Evolutionary conservation across 805 yeast genomes (phyloP).

Genomic region (Schizosaccharomyces cryophilus): DNA sequence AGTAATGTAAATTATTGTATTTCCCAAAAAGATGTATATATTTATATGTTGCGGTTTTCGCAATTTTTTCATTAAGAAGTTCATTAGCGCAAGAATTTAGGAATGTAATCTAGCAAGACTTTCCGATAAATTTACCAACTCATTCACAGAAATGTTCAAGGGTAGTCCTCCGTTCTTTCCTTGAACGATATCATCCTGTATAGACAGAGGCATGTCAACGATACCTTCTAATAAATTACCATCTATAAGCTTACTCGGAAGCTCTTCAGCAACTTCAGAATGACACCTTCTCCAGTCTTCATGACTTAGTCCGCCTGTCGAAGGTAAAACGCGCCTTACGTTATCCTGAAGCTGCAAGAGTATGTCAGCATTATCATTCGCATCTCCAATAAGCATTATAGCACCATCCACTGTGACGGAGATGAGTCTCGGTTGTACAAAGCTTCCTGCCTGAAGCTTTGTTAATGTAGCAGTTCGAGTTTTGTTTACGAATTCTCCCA

Average conservation of each 20-base stretch:
- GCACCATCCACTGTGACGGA: constrained; percentile 10
- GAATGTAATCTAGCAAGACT: not conserved
- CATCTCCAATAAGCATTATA: constrained; percentile 7
- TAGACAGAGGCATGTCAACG: constrained; percentile 6
- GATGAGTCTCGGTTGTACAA: constrained; percentile 7
- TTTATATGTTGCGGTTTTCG: too few species aligned
- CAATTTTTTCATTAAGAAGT: not conserved
- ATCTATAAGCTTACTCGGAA: constrained; percentile 8
- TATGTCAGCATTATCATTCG: constrained; percentile 4
- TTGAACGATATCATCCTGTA: not conserved
- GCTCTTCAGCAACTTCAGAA: constrained; percentile 4
- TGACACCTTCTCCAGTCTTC: constrained; percentile 5
- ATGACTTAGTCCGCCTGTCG: constrained; percentile 5
- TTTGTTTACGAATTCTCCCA: constrained; percentile 9
- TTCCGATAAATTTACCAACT: not conserved
- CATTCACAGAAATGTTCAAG: not conserved
- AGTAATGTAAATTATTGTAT: too few species aligned
- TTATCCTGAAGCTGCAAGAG: constrained; percentile 7
- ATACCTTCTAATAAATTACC: constrained; percentile 8
- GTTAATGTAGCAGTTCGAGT: not conserved
- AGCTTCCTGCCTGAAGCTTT: not conserved
- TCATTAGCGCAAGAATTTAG: not conserved
- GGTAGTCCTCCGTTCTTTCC: not conserved
- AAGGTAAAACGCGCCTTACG: constrained; percentile 4
- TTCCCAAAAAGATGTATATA: too few species aligned